Base-by-base conservation (phyloP, 805 yeast genomes). In the Metschnikowia lunata region DNA sequence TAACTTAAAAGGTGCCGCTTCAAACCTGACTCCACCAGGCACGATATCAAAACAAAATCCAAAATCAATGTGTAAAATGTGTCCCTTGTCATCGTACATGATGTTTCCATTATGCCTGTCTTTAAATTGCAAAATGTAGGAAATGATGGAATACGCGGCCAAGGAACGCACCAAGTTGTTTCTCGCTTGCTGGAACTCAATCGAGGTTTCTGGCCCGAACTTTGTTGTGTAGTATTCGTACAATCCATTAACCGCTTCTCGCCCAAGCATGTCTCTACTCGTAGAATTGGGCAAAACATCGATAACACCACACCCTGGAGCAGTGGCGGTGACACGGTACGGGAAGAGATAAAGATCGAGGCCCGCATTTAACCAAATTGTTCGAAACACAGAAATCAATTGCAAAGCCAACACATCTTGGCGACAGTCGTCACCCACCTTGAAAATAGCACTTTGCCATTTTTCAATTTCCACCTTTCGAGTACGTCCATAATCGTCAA, bases 101-200 rank as follows among this genome's bases (percentile, higher is more conserved):
- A 93, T 91, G 64, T 93, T 93, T 63, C 99, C 99, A 67, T 93
- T 93, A 66, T 93, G 99, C 59, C 99, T 80, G 68, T 93, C 99
- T 60, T 95, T 95, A 68, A 93, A 88, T 59, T 91, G 98, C 42
- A 93, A 74, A 42, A 93, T 62, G 59, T 88, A 93, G 13, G 97
- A 87, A 46, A 93, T 86, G 47, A 93, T 82, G 32, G 96, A 87
- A 66, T 93, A 93, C 1, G 95, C 97, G 1, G 98, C 98, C 42
- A 93, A 72, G 2, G 97, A 88, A 63, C 89, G 88, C 47, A 93
- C 88, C 61, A 93, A 86, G 66, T 91, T 91, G 62, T 85, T 86
- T 52, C 98, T 76, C 0, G 99, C 98, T 50, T 78, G 76, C 63
- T 93, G 99, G 67, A 84, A 93, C 54, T 84, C 95, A 46, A 85